Conservation (phyloP, 208 protist species). For the Pavlovales sp. region DNA sequence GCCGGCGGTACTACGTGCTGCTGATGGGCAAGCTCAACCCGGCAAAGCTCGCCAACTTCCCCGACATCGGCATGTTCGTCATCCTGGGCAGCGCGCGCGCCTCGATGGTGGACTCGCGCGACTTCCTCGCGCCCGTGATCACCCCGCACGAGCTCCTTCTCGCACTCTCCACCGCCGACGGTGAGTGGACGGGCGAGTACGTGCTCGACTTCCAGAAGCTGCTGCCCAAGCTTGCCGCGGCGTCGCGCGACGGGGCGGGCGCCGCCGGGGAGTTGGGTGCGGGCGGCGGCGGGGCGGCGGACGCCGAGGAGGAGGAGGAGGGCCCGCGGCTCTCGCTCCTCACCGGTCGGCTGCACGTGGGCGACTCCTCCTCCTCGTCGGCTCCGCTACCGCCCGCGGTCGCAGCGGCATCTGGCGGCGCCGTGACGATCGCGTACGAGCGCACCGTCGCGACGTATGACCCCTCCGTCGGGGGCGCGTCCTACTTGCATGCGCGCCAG, state of each 20-base stretch:
- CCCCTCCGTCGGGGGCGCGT: not conserved
- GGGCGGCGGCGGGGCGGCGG: not conserved
- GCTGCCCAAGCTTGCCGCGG: not conserved
- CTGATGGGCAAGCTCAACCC: constrained; percentile 35
- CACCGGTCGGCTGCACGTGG: not conserved
- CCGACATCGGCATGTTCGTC: not conserved
- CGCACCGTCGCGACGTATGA: not conserved
- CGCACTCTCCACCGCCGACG: not conserved
- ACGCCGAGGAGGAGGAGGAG: not conserved
- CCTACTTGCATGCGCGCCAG: not conserved
- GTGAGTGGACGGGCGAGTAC: constrained; percentile 20
- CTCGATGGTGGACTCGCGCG: not conserved
- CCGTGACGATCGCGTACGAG: not conserved
- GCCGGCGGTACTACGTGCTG: constrained; percentile 15
- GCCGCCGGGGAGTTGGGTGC: too few relatives aligned
- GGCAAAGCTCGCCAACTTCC: constrained; percentile 38
- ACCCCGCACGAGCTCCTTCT: constrained; percentile 25
- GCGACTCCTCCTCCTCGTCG: not conserved
- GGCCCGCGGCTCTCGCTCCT: not conserved
- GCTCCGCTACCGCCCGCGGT: not conserved
- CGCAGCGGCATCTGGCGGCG: not conserved
- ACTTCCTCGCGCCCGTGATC: constrained; percentile 20
- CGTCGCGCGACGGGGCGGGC: too few relatives aligned
- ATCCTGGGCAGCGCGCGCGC: not conserved
- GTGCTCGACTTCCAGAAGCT: constrained; percentile 14